Evolutionary conservation across 176 grass and related monocot species (phyloP), one percentile per base, ranked within the genome.

Genomic region (Ananas comosus): DNA sequence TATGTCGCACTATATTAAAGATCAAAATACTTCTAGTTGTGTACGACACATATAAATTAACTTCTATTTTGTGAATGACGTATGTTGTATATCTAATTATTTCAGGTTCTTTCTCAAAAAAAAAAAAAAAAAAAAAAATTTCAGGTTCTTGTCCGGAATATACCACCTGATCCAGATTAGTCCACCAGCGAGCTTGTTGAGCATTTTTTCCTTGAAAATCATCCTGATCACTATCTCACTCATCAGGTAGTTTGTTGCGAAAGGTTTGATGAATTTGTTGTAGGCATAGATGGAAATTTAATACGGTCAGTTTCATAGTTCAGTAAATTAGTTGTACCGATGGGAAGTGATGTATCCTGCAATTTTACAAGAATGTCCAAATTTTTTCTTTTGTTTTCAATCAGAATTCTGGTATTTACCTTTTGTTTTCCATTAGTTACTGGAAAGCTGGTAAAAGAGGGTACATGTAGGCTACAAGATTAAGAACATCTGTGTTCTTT

Each of bases 161-260:
- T 99, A 57, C 95, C 82, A 1, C 85, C 78, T 75, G 90, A 99
- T 67, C 72, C 87, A 76, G 95, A 99, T 74, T 90, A 99, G 86
- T 94, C 95, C 17, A 68, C 93, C 50, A 70, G 95, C 73, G 95
- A 99, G 71, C 84, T 88, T 70, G 81, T 83, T 18, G 95, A 99
- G 65, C 95, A 99, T 83, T 99, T 99, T 84, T 94, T 99, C 53
- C 95, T 99, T 68, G 95, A 94, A 49, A 91, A 99, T 63, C 95
- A 99, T 81, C 95, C 80, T 79, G 87, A 91, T 76, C 54, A 94
- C 57, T 99, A 94, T 69, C 70, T 99, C 23, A 91, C 82, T n/a
- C 95, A 99, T 57, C 87, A 99, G 95, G 95, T 99, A 82, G 17
- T n/a, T 70, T 81, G 9, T 14, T 66, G 10, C 66, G 58, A 67